Percentiles rank a stretch among this genome's conserved stretches.
Conservation (phyloP, 441 rosid species). For the Biscutella laevigata region DNA sequence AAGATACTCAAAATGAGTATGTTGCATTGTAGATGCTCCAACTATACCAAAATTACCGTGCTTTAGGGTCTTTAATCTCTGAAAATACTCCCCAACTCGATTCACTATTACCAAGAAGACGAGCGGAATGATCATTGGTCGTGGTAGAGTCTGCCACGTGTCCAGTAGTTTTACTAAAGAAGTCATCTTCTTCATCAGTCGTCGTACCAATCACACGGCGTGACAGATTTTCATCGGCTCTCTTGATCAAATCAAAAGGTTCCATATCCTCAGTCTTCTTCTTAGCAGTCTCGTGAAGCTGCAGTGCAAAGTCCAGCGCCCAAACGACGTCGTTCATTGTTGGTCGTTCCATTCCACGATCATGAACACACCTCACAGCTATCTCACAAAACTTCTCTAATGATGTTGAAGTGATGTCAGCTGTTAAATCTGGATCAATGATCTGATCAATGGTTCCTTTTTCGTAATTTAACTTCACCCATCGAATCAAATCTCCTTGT, state of each 20-base stretch:
- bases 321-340: conserved; percentile 45
- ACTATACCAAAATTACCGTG: not conserved
- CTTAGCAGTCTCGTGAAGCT: conserved; percentile 30
- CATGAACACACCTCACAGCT: conserved; percentile 37
- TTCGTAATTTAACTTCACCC: conserved; percentile 30
- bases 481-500: conserved; percentile 31
- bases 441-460: conserved; percentile 33
- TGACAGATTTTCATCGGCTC: not conserved
- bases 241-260: not conserved
- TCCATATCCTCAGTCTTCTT: conserved; percentile 3
- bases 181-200: conserved; percentile 15
- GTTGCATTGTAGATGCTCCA: too few species aligned
- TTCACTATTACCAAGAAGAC: not conserved
- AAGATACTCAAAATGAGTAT: too few species aligned
- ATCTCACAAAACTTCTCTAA: conserved; percentile 35
- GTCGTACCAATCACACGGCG: conserved; percentile 9
- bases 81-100: conserved; percentile 27
- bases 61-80: conserved; percentile 21
- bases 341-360: conserved; percentile 32
- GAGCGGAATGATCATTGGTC: conserved; percentile 8
- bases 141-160: not conserved
- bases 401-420: conserved; percentile 26
- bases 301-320: conserved; percentile 44
- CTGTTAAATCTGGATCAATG: conserved; percentile 33
- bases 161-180: conserved; percentile 21